Evolutionary conservation across 257 asterid species (phyloP).

Genomic region (Solanum sejunctum): DNA sequence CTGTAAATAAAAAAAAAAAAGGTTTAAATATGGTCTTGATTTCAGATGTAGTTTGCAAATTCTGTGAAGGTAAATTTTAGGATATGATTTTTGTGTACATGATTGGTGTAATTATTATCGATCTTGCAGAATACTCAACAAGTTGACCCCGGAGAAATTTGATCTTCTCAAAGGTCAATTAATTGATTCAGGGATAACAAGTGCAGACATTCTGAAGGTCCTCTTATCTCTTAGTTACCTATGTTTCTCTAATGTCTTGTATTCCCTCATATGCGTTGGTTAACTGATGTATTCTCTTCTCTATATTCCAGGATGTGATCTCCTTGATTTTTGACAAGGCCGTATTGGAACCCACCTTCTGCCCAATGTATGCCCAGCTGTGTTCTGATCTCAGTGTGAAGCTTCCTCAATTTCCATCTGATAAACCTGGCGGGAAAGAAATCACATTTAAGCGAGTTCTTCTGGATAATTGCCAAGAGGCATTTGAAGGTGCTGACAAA

Average conservation of each 20-base stretch:
- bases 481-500: conserved; percentile 78
- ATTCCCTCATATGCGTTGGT: not conserved
- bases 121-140: conserved; percentile 14
- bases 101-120: not conserved
- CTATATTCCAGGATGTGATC: not conserved
- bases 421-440: conserved; percentile 83
- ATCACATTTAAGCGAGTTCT: conserved; percentile 83
- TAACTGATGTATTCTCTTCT: not conserved
- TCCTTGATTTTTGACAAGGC: conserved; percentile 10
- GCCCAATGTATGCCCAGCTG: conserved; percentile 16
- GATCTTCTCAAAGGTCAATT: conserved; percentile 13
- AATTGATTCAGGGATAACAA: conserved; percentile 6
- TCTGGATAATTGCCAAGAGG: conserved; percentile 83
- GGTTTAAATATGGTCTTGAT: not conserved
- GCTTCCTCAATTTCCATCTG: conserved; percentile 90
- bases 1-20: not conserved
- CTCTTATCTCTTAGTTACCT: not conserved
- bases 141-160: conserved; percentile 17
- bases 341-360: conserved; percentile 8
- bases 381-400: conserved; percentile 82
- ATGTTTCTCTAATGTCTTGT: not conserved
- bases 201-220: conserved; percentile 13
- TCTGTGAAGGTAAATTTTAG: not conserved
- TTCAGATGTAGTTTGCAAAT: not conserved
- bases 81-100: not conserved